A percentile compares a stretch with the other conserved stretches of the same genome.
Evolutionary conservation across 2,329 filamentous ascomycete species (phyloP).

Genomic region (Exophiala lecanii-corni): DNA sequence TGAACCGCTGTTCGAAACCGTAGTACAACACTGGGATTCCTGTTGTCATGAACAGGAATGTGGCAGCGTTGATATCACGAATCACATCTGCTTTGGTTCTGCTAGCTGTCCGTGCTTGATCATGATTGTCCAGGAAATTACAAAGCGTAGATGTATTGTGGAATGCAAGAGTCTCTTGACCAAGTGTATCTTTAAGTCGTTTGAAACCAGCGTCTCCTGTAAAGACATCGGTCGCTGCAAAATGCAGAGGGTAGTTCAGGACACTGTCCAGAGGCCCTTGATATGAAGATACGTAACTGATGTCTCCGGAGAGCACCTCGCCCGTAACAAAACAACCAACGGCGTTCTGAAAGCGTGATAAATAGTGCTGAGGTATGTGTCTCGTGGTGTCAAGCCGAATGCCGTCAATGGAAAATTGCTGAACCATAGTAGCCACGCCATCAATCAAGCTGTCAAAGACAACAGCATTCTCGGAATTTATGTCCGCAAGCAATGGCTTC

Average conservation of each 20-base stretch:
- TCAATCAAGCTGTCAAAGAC: conserved; percentile 39
- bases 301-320: conserved; percentile 40
- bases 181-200: neutral
- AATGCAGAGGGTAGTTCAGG: conserved; percentile 45
- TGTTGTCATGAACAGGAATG: conserved; percentile 56
- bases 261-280: conserved; percentile 42
- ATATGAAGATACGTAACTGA: conserved; percentile 38
- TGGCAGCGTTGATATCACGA: conserved; percentile 57
- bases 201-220: conserved; percentile 28
- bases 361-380: conserved; percentile 43
- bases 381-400: conserved; percentile 49
- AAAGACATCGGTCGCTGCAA: conserved; percentile 33
- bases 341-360: conserved; percentile 34
- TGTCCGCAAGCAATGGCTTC: conserved; percentile 42
- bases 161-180: conserved; percentile 33
- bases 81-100: conserved; percentile 46
- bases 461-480: conserved; percentile 41
- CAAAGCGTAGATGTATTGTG: conserved; percentile 44
- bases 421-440: conserved; percentile 39
- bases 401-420: conserved; percentile 46
- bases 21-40: conserved; percentile 64
- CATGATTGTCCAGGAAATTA: conserved; percentile 58
- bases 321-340: conserved; percentile 44
- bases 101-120: conserved; percentile 49
- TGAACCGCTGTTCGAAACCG: conserved; percentile 60